phyloP scores from a whole-genome alignment of 495 filamentous ascomycete genomes.

The Penicillium taxi region DNA sequence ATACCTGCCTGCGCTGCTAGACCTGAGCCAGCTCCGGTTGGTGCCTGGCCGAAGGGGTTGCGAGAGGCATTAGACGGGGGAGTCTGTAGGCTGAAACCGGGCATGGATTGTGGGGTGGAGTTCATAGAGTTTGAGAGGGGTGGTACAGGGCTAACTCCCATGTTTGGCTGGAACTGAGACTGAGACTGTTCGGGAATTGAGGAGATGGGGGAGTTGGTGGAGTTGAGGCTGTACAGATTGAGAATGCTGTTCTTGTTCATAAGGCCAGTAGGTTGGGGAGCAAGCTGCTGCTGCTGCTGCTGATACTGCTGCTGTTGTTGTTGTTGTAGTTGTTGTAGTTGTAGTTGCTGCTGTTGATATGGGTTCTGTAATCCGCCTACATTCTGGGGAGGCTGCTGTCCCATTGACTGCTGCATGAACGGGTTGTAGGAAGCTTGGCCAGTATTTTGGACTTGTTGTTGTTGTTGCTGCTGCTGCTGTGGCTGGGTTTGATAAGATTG shows the following conservation, averaged over 20 bases:
- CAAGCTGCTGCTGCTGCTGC: constrained; percentile 33
- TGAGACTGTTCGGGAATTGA: constrained; percentile 29
- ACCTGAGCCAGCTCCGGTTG: constrained; percentile 12
- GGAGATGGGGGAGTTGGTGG: constrained; percentile 54
- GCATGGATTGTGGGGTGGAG: constrained; percentile 21
- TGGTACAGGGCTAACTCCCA: constrained; percentile 16
- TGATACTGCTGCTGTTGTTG: no score
- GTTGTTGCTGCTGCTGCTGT: constrained; percentile 26
- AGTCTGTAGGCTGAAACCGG: constrained; percentile 20
- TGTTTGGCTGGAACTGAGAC: constrained; percentile 16
- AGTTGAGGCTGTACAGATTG: constrained; percentile 75
- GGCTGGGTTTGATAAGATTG: constrained; percentile 31
- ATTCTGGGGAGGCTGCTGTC: constrained; percentile 23
- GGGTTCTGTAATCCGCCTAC: constrained; percentile 17
- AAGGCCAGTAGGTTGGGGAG: constrained; percentile 39
- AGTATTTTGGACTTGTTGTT: constrained; percentile 21
- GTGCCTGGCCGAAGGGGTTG: constrained; percentile 27
- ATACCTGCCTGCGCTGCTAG: constrained; percentile 21
- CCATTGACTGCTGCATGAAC: constrained; percentile 29
- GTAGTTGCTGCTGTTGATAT: constrained; percentile 20
- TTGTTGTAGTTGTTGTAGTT: no score
- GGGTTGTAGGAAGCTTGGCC: constrained; percentile 31
- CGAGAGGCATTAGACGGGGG: constrained; percentile 22
- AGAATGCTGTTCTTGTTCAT: constrained; percentile 80
- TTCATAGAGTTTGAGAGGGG: constrained; percentile 16